Base-by-base conservation (phyloP, 2,329 filamentous ascomycete species). In the Emericellopsis cladophorae region DNA sequence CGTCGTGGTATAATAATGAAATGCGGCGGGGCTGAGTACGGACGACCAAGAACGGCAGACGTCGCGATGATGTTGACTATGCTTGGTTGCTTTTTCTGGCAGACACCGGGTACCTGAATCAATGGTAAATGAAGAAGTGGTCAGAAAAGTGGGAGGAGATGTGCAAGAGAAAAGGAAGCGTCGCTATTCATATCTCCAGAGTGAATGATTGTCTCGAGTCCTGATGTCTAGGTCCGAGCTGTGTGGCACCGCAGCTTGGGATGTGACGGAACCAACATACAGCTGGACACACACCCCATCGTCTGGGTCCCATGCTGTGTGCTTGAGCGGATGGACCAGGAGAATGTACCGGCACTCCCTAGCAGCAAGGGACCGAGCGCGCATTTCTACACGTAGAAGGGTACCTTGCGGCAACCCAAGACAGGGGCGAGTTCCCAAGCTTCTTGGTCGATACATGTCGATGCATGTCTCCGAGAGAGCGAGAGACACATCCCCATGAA, bases 321-420 rank as follows among this genome's bases (percentile, higher is more conserved):
- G 26, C 26, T 29, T 12, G 9, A 29, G 26, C 26, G 8, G 26
- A 29, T 29, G 8, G 26, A 29, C 12, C 12, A 29, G 26, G 26
- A 12, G 26, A 4, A 29, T 29, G 26, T 29, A 12, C 26, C 26
- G 26, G 12, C 26, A 29, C 4, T 29, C 26, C 8, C 12, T 9
- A 29, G 26, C 26, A 29, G 26, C 26, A 29, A 29, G 26, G 26
- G 15, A 31, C 24, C 24, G 36, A 38, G 29, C 35, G 24, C 11
- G 31, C 18, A 39, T 24, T 33, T 42, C 40, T 41, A 42, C 43
- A 42, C 29, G 43, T 29, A 32, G 26, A 40, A 39, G 38, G 37
- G 44, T 45, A 45, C 44, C 44, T 45, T 41, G 41, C 41, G 41
- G 33, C 29, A 22, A 12, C 23, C 21, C 40, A 39, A 43, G 39